A percentile compares a stretch with the other conserved stretches of the same genome.
Evolutionary conservation across 176 grass and related monocot species (phyloP).

Genomic region (Aegilops bicornis): DNA sequence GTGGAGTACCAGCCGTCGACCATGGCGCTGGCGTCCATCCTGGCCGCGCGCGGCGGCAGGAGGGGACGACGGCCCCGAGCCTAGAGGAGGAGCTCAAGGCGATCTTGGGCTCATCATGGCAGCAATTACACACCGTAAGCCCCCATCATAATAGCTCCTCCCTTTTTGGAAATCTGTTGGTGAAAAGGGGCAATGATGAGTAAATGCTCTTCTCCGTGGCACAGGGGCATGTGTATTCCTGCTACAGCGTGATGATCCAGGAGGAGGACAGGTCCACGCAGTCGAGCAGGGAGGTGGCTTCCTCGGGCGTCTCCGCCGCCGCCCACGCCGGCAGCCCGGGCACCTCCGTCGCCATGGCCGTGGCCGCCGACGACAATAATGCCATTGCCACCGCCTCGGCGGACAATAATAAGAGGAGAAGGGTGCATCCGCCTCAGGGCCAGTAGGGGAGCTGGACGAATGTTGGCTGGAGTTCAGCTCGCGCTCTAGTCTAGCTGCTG

Average conservation of each 20-base stretch:
- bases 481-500: not conserved
- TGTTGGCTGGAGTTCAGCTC: constrained; percentile 26
- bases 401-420: constrained; percentile 65
- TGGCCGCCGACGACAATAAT: constrained; percentile 40
- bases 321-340: constrained; percentile 34
- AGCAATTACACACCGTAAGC: constrained; percentile 71
- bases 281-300: constrained; percentile 46
- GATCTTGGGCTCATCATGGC: constrained; percentile 43
- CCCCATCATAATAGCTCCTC: not conserved
- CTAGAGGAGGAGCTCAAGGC: constrained; percentile 61
- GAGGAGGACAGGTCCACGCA: constrained; percentile 42
- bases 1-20: constrained; percentile 59
- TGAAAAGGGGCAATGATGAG: constrained; percentile 41
- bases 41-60: constrained; percentile 33
- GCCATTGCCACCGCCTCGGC: constrained; percentile 21
- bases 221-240: constrained; percentile 86
- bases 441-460: constrained; percentile 34
- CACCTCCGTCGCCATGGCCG: constrained; percentile 28
- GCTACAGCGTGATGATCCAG: constrained; percentile 80
- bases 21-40: constrained; percentile 67
- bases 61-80: constrained; percentile 22
- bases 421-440: constrained; percentile 46
- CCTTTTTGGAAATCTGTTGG: constrained; percentile 26
- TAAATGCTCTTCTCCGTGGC: constrained; percentile 52
- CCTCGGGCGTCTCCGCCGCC: constrained; percentile 41